phyloP scores from a whole-genome alignment of 495 filamentous ascomycete genomes.

The Annulohypoxylon bovei region DNA sequence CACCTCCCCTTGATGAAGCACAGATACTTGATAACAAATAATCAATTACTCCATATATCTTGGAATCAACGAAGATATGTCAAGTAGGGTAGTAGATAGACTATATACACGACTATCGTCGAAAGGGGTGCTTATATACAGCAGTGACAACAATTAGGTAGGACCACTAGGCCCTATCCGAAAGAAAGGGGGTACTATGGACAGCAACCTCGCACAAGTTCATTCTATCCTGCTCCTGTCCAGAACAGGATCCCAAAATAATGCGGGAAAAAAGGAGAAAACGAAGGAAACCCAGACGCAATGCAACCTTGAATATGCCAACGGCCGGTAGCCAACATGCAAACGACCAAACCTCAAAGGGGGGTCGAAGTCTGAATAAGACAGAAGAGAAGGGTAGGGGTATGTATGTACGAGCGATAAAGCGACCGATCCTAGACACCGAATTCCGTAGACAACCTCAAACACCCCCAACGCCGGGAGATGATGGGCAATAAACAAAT shows the following conservation, averaged over 20 bases:
- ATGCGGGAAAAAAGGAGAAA: not conserved
- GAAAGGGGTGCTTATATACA: constrained; percentile 29
- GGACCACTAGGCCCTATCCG: not conserved
- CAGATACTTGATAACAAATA: no score
- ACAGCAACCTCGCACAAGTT: not conserved
- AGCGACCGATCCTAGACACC: constrained; percentile 30
- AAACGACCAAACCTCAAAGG: not conserved
- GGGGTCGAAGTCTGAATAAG: not conserved
- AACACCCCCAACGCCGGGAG: constrained; percentile 1
- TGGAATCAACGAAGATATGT: not conserved
- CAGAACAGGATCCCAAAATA: constrained; percentile 11
- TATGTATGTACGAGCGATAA: not conserved
- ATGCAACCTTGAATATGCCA: constrained; percentile 3
- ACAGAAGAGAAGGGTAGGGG: not conserved
- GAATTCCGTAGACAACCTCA: constrained; percentile 23
- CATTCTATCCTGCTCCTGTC: constrained; percentile 9
- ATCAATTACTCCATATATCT: no score
- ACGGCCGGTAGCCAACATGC: not conserved
- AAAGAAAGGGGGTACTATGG: not conserved
- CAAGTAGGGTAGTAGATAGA: not conserved
- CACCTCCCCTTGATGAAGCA: not conserved
- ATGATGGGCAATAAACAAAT: no score
- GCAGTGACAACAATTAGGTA: not conserved
- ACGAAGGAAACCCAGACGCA: not conserved
- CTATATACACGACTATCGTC: constrained; percentile 19